phyloP scores from a whole-genome alignment of 176 grass and related monocot genomes.

The Poa pratensis region DNA sequence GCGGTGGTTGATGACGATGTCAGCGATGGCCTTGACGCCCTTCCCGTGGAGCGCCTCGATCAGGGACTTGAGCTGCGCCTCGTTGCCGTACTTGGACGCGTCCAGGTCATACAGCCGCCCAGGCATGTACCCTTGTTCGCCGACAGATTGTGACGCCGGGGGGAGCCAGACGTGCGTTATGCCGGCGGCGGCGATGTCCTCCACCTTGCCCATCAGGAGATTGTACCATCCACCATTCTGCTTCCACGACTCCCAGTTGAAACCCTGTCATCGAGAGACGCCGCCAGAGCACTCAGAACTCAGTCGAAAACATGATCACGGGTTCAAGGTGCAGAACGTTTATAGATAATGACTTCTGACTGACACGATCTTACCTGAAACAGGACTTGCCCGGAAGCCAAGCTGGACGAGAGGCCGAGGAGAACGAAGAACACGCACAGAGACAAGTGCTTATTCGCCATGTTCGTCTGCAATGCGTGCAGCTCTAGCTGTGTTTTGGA shows the following conservation, averaged over 20 bases:
- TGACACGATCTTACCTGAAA: not conserved
- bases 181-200: constrained; percentile 17
- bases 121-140: constrained; percentile 10
- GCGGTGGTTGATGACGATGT: constrained; percentile 94
- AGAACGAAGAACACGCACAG: not conserved
- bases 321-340: not conserved
- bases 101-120: not conserved
- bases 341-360: not conserved
- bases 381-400: not conserved
- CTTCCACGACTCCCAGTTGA: constrained; percentile 30
- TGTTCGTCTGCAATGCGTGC: not conserved
- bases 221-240: constrained; percentile 28
- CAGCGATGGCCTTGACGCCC: constrained; percentile 75
- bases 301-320: not conserved
- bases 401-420: not conserved
- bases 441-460: not conserved
- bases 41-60: constrained; percentile 63
- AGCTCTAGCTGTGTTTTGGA: not conserved
- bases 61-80: constrained; percentile 38
- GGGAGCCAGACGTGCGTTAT: constrained; percentile 24
- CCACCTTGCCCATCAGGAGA: constrained; percentile 10
- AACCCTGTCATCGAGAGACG: not conserved
- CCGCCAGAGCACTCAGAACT: not conserved
- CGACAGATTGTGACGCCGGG: constrained; percentile 7
- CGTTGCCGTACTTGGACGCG: constrained; percentile 12